Conservation (phyloP, 371 early-diverging fungal genomes). For the Mortierella sp. region DNA sequence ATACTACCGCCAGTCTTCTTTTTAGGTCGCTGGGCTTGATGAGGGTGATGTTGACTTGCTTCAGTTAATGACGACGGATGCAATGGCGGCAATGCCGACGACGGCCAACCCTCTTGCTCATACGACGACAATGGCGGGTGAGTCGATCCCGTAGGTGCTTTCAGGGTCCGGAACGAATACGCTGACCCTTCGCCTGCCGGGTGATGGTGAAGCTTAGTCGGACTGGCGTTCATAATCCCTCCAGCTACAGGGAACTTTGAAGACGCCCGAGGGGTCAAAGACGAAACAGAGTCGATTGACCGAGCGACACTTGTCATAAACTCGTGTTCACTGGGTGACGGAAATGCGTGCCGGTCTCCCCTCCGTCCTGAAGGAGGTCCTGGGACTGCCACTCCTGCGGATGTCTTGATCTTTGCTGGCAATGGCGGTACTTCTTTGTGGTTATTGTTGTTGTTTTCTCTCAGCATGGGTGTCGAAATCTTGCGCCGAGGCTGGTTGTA, state of each 20-base stretch:
- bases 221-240: conserved; percentile 29
- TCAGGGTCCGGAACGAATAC: conserved; percentile 37
- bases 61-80: conserved; percentile 18
- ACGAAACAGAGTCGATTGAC: conserved; percentile 32
- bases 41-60: not conserved
- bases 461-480: conserved; percentile 19
- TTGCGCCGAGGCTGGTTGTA: conserved; percentile 29
- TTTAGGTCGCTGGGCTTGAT: not conserved
- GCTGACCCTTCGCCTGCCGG: conserved; percentile 30
- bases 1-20: conserved; percentile 19
- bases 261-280: conserved; percentile 21
- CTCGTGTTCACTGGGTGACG: conserved; percentile 39
- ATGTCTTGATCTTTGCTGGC: conserved; percentile 20
- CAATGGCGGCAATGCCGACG: conserved; percentile 21
- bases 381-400: conserved; percentile 26
- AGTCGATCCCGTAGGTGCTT: conserved; percentile 16
- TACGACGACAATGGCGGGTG: not conserved
- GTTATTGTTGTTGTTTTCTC: conserved; percentile 11
- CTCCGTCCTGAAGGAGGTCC: conserved; percentile 4
- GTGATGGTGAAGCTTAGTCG: conserved; percentile 18
- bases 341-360: conserved; percentile 19
- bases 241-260: conserved; percentile 21
- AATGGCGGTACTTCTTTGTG: not conserved
- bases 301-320: conserved; percentile 27
- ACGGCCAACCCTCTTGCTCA: conserved; percentile 12